Evolutionary conservation across 805 yeast genomes (phyloP).

Genomic region (Debaryomyces prosopidis): DNA sequence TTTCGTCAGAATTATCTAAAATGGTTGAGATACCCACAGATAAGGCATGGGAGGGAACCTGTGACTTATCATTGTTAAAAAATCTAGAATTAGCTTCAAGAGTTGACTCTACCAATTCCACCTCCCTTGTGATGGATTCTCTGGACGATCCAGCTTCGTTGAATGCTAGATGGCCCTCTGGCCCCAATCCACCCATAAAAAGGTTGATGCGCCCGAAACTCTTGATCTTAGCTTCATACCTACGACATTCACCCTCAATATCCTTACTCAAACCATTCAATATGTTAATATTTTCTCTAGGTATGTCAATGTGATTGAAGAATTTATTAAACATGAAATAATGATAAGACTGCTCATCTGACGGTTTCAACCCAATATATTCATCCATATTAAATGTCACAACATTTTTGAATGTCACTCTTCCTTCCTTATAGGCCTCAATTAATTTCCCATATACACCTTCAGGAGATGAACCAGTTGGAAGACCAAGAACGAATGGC

Average conservation of each 20-base stretch:
- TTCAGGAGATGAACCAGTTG: conserved; percentile 64
- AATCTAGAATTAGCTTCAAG: conserved; percentile 55
- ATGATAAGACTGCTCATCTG: conserved; percentile 53
- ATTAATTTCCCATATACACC: conserved; percentile 50
- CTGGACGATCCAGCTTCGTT: conserved; percentile 56
- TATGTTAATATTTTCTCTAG: conserved; percentile 51
- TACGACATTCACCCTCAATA: conserved; percentile 45
- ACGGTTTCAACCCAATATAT: conserved; percentile 49
- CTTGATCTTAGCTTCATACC: conserved; percentile 50
- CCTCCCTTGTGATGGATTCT: conserved; percentile 46
- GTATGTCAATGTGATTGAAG: conserved; percentile 56
- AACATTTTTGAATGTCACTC: conserved; percentile 50
- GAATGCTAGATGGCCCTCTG: conserved; percentile 63
- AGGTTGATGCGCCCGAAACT: conserved; percentile 51
- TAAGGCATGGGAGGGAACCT: conserved; percentile 53
- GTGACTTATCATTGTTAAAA: conserved; percentile 43
- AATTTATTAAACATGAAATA: conserved; percentile 58
- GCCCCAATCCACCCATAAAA: conserved; percentile 60
- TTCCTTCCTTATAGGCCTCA: conserved; percentile 41
- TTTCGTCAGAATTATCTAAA: conserved; percentile 53
- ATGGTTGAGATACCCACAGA: conserved; percentile 60
- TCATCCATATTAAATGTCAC: conserved; percentile 66
- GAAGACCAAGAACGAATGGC: conserved; percentile 59
- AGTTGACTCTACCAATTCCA: conserved; percentile 49
- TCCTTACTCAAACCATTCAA: conserved; percentile 53